These are phyloP conservation scores for Colletotrichum costaricense DNA, from an alignment of 2,329 filamentous ascomycete species.

Conservation along the genomic window DNA sequence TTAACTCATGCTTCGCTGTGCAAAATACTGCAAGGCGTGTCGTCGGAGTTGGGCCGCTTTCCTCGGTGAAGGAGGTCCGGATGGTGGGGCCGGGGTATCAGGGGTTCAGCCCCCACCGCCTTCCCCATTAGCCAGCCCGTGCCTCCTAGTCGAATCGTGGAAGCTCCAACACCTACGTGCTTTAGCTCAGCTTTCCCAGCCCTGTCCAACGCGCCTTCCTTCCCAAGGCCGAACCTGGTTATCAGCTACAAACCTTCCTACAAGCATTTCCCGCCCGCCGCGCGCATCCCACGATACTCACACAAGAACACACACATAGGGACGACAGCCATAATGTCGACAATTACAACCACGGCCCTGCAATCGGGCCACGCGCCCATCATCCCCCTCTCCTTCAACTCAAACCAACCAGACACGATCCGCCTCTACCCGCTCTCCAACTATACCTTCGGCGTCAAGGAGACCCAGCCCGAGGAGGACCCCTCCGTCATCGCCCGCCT, in stretches of 20 bases:
- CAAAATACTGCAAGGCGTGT: neutral
- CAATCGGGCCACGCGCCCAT: slow-evolving; percentile 84
- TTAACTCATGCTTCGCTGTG: too few species aligned
- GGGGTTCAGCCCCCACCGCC: neutral
- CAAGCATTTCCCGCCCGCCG: neutral
- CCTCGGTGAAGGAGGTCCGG: neutral
- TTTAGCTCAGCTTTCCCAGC: slow-evolving; percentile 4
- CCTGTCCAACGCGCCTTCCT: slow-evolving; percentile 8
- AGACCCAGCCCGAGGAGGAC: slow-evolving; percentile 97
- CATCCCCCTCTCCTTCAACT: slow-evolving; percentile 85
- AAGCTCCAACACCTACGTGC: slow-evolving; percentile 7
- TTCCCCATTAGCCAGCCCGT: neutral
- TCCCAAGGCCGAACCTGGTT: neutral
- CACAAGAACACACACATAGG: neutral
- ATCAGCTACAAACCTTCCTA: neutral
- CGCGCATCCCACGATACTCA: neutral
- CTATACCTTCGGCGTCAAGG: slow-evolving; percentile 99
- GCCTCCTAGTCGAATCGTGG: slow-evolving; percentile 1
- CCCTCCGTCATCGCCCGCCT: slow-evolving; percentile 93
- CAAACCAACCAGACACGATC: slow-evolving; percentile 89
- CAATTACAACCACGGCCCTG: slow-evolving; percentile 79
- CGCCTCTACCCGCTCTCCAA: slow-evolving; percentile 95
- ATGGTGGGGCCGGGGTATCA: neutral
- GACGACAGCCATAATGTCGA: slow-evolving; percentile 73
- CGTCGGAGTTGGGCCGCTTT: neutral